Evolutionary conservation across 2,329 filamentous ascomycete species (phyloP), one percentile per base, ranked within the genome.

Genomic region (Pleoardoris graminearum): DNA sequence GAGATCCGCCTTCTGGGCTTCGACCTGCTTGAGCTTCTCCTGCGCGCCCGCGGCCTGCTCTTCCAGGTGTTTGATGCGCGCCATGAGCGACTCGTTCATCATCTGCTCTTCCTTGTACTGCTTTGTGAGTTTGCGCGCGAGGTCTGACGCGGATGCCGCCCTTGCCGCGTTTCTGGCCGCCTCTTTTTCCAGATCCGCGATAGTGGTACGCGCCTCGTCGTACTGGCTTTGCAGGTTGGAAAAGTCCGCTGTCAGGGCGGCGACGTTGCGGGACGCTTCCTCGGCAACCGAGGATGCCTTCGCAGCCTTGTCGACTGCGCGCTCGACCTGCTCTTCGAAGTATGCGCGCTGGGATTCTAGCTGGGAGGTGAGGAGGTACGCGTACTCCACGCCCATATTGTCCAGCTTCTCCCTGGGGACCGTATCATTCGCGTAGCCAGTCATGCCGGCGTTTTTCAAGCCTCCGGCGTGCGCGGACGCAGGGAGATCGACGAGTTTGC

Each of bases 271-370:
- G 0, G 71, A 68, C 0, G 89, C 87, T 42, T 80, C 79, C 55
- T 89, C 86, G 0, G 89, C 90, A 0, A 83, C 80, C 0, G 84
- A 79, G 0, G 84, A 80, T 0, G 92, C 90, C 65, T 88, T 85
- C 1, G 86, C 82, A 0, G 92, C 92, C 76, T 97, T 97, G 73
- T 96, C 90, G 0, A 88, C 91, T 0, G 91, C 90, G 58, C 95
- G 91, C 65, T 87, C 88, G 47, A 99, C 83, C 71, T 96, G 85
- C 62, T 96, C 93, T 71, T 97, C 93, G 63, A 96, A 99, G 74
- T 97, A 99, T 0, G 89, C 82, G 8, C 94, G 85, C 71, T 99
- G 94, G 37, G 88, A 91, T 70, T 97, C 94, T 2, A 99, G 84
- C 68, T 99, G 94, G 54, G 87, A 92, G 3, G 90, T 95, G 10